Evolutionary conservation across 371 early-diverging fungal genomes (phyloP), one percentile per base, ranked within the genome.

Genomic region (Paramicrosporidium saccamoebae): DNA sequence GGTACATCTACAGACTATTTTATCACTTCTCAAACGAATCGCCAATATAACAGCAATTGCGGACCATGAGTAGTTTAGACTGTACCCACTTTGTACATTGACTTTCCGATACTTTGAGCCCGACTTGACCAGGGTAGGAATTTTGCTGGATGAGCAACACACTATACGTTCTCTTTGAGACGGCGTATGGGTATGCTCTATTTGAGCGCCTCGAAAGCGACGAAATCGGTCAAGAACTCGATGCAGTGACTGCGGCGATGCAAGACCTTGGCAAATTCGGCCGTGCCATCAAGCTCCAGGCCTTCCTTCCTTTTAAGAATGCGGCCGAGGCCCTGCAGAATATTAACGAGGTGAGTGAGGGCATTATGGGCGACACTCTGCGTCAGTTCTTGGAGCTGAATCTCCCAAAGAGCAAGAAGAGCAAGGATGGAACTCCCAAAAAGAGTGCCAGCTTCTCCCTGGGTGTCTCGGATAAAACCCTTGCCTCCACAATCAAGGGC

Each of bases 271-370:
- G 69, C 29, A 68, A 72, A 48, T 84, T 94, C 39, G 64, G 71
- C 36, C 66, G 77, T 41, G 57, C 57, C 43, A 43, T 90, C 28
- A 74, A 71, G 45, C 62, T 86, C 39, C 74, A 67, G 51, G 69
- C 78, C 4, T 88, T 90, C 35, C 49, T 58, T 19, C 90, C 95
- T 24, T 94, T 90, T 63, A 84, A 79, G 48, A 69, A 49, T 35
- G 86, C 90, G 16, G 78, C 72, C 17, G 75, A 94, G 42, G 95
- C 95, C 40, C 53, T 94, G 16, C 84, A 86, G 45, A 88, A 84
- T 46, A 65, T 72, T 26, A 86, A 78, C 51, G 82, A 82, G 37
- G 64, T 94, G 13, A 77, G 84, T 26, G 95, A 94, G 60, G 90
- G 88, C 64, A 44, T 24, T 32, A 22, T 33, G 25, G 33, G 25